A percentile compares a stretch with the other conserved stretches of the same genome.
These are phyloP conservation scores for Trichoderma pleuroti DNA, from an alignment of 2,329 filamentous ascomycete genomes.

Conservation along the genomic window DNA sequence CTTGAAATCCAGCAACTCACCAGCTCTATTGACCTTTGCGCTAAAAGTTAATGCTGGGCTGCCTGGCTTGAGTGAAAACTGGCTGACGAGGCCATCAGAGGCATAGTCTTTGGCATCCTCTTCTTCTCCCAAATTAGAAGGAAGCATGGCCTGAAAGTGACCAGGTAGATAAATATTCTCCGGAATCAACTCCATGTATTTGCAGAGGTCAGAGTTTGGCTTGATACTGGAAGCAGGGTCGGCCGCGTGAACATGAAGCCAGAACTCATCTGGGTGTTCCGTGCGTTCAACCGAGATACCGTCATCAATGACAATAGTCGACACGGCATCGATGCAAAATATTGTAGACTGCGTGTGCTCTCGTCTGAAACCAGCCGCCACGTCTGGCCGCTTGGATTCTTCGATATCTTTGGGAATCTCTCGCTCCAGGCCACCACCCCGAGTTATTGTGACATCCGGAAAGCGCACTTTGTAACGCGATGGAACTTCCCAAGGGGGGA, in stretches of 20 bases:
- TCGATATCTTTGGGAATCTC: constrained; percentile 31
- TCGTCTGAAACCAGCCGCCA: constrained; percentile 49
- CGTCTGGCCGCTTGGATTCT: constrained; percentile 40
- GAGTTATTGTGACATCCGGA: constrained; percentile 44
- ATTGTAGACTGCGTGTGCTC: constrained; percentile 58
- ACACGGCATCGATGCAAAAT: constrained; percentile 68
- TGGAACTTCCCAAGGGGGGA: constrained; percentile 67
- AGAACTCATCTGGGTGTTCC: constrained; percentile 52
- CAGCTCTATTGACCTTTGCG: constrained; percentile 50
- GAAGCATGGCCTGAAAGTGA: constrained; percentile 57
- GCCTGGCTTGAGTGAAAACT: constrained; percentile 52
- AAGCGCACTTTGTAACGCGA: constrained; percentile 59
- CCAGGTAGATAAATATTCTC: constrained; percentile 60
- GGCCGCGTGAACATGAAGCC: constrained; percentile 76
- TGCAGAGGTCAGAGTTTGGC: constrained; percentile 54
- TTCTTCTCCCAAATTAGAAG: constrained; percentile 33
- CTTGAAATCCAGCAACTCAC: constrained; percentile 51
- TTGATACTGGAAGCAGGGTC: constrained; percentile 70
- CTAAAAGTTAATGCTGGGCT: constrained; percentile 60
- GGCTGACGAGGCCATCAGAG: constrained; percentile 41
- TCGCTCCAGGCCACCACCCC: constrained; percentile 42
- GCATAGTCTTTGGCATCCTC: constrained; percentile 30
- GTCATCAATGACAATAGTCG: constrained; percentile 72
- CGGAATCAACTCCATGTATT: constrained; percentile 58
- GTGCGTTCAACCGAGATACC: constrained; percentile 68